phyloP scores from a whole-genome alignment of 352 stramenopile species.

The Pythium chondricola region DNA sequence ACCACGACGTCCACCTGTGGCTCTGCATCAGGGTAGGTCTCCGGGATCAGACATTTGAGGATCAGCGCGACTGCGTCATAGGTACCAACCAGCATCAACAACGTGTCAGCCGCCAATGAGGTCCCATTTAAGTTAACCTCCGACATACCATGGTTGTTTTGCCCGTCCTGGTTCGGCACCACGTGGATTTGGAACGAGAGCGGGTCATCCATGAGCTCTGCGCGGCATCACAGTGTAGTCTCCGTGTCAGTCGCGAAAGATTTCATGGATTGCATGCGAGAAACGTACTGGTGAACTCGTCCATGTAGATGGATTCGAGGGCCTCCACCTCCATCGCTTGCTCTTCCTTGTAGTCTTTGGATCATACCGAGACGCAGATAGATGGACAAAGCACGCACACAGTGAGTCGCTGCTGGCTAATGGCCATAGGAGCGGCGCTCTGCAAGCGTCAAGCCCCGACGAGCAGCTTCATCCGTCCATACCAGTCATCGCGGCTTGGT shows the following conservation, averaged over 20 bases:
- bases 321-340: slow-evolving; percentile 87
- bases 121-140: too few species aligned
- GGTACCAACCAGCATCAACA: too few species aligned
- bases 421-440: too few species aligned
- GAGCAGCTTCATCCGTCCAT: slow-evolving; percentile 11
- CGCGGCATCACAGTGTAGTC: not conserved
- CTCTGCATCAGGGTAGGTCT: slow-evolving; percentile 74
- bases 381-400: too few species aligned
- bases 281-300: slow-evolving; percentile 82
- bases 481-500: slow-evolving; percentile 27
- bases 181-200: slow-evolving; percentile 72
- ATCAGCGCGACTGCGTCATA: slow-evolving; percentile 47
- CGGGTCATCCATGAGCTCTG: slow-evolving; percentile 75
- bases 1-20: slow-evolving; percentile 66
- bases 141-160: slow-evolving; percentile 69
- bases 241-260: not conserved
- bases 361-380: not conserved
- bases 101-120: too few species aligned
- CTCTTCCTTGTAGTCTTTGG: slow-evolving; percentile 81
- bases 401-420: too few species aligned
- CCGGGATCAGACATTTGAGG: slow-evolving; percentile 68
- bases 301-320: slow-evolving; percentile 87
- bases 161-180: slow-evolving; percentile 78
- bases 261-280: too few species aligned
- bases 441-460: not conserved